A percentile compares a stretch with the other conserved stretches of the same genome.
phyloP scores from a whole-genome alignment of 2,329 filamentous ascomycete species.

The Dichotomopilus funicola region DNA sequence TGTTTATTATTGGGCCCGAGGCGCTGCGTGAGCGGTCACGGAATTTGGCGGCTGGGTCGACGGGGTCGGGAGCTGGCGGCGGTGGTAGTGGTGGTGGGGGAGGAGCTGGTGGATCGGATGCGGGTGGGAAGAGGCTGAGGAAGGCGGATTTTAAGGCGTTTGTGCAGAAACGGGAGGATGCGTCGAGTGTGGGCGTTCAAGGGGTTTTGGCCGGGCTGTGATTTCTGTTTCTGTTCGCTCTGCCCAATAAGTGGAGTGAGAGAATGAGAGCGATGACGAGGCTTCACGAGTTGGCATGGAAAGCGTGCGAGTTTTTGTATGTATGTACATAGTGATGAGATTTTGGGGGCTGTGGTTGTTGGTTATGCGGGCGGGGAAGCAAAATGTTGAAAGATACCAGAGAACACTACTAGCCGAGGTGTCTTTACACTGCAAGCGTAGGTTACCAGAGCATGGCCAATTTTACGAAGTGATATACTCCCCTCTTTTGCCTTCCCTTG shows the following conservation, averaged over 20 bases:
- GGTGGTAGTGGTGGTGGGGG: constrained; percentile 14
- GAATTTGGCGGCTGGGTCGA: constrained; percentile 41
- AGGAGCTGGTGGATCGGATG: no score
- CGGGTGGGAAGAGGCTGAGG: constrained; percentile 42
- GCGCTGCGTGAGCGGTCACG: constrained; percentile 65
- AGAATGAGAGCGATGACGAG: background rate
- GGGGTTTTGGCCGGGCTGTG: constrained; percentile 64
- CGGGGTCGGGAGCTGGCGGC: constrained; percentile 19
- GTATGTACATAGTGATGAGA: background rate
- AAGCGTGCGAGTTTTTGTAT: background rate
- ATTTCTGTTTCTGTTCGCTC: background rate
- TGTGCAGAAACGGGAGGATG: constrained; percentile 79
- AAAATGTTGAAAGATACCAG: constrained; percentile 4
- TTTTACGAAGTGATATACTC: no score
- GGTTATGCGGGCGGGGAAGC: background rate
- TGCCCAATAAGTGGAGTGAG: background rate
- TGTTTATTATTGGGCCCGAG: constrained; percentile 88
- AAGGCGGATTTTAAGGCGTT: constrained; percentile 75
- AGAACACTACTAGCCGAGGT: background rate
- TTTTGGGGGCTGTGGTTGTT: background rate
- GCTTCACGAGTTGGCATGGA: background rate
- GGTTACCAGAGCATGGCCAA: background rate
- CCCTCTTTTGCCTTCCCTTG: no score
- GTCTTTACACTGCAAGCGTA: background rate
- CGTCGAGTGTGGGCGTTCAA: constrained; percentile 72